These are phyloP conservation scores for Calcarisporium arbuscula DNA, from an alignment of 2,329 filamentous ascomycete species.

Conservation along the genomic window DNA sequence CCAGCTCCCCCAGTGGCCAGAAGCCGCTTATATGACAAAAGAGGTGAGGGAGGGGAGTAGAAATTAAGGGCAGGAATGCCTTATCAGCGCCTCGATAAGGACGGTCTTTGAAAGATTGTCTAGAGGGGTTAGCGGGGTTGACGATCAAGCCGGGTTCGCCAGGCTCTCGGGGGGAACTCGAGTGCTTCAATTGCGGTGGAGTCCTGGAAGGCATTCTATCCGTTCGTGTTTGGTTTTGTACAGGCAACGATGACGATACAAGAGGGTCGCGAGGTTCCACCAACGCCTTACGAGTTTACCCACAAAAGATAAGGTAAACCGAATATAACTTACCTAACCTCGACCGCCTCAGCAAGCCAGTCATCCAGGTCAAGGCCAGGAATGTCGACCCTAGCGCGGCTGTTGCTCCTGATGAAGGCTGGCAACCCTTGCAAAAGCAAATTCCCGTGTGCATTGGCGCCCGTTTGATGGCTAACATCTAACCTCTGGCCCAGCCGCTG, in stretches of 20 bases:
- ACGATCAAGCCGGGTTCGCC: constrained; percentile 2
- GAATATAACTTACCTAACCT: constrained; percentile 6
- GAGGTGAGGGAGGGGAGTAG: constrained; percentile 1
- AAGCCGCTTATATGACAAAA: constrained; percentile 4
- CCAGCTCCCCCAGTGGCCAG: constrained; percentile 1
- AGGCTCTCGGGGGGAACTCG: constrained; percentile 1
- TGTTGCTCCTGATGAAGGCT: constrained; percentile 8
- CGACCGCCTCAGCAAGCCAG: constrained; percentile 6
- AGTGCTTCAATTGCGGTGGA: constrained; percentile 1
- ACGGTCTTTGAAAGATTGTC: constrained; percentile 1
- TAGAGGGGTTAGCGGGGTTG: constrained; percentile 1
- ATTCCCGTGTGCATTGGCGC: constrained; percentile 9
- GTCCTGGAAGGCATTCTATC: too few species aligned
- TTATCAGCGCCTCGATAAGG: constrained; percentile 3
- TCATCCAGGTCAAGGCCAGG: constrained; percentile 6
- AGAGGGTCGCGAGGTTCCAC: too few species aligned
- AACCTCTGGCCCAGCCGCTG: constrained; percentile 8
- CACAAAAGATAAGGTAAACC: constrained; percentile 2
- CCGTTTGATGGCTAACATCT: constrained; percentile 10
- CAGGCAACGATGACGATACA: constrained; percentile 2
- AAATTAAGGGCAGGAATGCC: constrained; percentile 4
- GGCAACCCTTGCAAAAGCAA: constrained; percentile 9
- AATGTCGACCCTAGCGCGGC: constrained; percentile 6
- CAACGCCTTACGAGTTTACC: constrained; percentile 2
- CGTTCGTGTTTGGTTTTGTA: constrained; percentile 1